Conservation (phyloP, 805 yeast genomes). For the Kuraishia ogatae region DNA sequence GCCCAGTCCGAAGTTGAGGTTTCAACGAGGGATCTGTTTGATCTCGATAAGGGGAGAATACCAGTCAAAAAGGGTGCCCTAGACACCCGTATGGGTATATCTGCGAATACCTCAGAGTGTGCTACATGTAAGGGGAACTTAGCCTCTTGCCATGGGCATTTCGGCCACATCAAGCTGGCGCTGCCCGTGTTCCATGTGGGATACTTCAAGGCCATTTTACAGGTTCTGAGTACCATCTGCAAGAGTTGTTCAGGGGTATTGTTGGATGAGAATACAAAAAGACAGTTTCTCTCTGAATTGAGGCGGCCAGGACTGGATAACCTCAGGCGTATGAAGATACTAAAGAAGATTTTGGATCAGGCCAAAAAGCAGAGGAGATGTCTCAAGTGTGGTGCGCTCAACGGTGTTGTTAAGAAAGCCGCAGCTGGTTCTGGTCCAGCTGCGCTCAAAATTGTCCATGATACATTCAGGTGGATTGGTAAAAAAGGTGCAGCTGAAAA, state of each 20-base stretch:
- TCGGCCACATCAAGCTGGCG: constrained; percentile 89
- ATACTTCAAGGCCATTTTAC: constrained; percentile 84
- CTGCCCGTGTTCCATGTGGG: constrained; percentile 97
- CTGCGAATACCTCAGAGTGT: constrained; percentile 81
- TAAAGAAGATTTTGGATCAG: constrained; percentile 80
- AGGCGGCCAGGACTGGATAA: constrained; percentile 87
- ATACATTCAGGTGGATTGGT: constrained; percentile 92
- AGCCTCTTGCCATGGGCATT: constrained; percentile 97
- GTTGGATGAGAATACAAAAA: constrained; percentile 62
- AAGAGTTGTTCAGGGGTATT: constrained; percentile 78
- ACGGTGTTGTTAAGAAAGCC: constrained; percentile 96
- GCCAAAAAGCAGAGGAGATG: constrained; percentile 94
- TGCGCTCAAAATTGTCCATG: constrained; percentile 90
- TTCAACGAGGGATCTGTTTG: constrained; percentile 83
- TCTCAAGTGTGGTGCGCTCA: constrained; percentile 74
- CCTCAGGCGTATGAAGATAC: constrained; percentile 80
- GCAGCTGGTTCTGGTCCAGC: constrained; percentile 90
- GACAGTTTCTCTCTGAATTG: constrained; percentile 66
- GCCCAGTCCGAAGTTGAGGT: constrained; percentile 95
- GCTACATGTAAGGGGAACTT: constrained; percentile 84
- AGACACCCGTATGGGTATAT: constrained; percentile 90
- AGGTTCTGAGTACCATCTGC: constrained; percentile 84
- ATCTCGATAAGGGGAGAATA: constrained; percentile 80
- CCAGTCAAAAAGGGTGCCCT: constrained; percentile 82
- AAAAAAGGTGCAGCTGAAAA: constrained; percentile 83